phyloP scores from a whole-genome alignment of 495 filamentous ascomycete genomes.

The Daldinia decipiens region DNA sequence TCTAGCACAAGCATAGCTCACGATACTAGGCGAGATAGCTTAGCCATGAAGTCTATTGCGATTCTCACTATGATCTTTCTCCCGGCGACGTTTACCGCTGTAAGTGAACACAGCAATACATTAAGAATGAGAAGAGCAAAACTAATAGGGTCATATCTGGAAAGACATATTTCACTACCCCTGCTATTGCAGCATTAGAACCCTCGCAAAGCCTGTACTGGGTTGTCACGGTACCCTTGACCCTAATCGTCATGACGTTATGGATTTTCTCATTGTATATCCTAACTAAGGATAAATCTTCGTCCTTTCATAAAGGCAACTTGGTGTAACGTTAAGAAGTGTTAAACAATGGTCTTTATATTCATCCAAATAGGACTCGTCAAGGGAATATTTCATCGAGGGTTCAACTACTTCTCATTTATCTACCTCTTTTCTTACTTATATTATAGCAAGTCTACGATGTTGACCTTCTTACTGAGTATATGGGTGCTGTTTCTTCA shows the following conservation, averaged over 20 bases:
- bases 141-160: neutral
- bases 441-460: no score
- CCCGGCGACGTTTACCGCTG: conserved; percentile 53
- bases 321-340: neutral
- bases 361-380: neutral
- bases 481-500: no score
- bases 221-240: conserved; percentile 24
- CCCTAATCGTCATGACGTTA: conserved; percentile 8
- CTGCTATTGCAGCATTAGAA: conserved; percentile 5
- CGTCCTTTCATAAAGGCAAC: neutral
- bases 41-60: conserved; percentile 57
- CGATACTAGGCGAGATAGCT: conserved; percentile 48
- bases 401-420: neutral
- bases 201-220: conserved; percentile 27
- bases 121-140: neutral
- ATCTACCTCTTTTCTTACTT: neutral
- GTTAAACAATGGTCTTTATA: neutral
- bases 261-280: conserved; percentile 21
- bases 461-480: no score
- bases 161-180: conserved; percentile 30
- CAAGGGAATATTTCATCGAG: neutral
- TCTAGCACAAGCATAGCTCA: conserved; percentile 27
- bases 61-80: conserved; percentile 57
- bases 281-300: neutral
- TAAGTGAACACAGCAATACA: conserved; percentile 7